Evolutionary conservation across 1,139 yeast genomes (phyloP), one percentile per base, ranked within the genome.

Genomic region (Blastobotrys indianensis): DNA sequence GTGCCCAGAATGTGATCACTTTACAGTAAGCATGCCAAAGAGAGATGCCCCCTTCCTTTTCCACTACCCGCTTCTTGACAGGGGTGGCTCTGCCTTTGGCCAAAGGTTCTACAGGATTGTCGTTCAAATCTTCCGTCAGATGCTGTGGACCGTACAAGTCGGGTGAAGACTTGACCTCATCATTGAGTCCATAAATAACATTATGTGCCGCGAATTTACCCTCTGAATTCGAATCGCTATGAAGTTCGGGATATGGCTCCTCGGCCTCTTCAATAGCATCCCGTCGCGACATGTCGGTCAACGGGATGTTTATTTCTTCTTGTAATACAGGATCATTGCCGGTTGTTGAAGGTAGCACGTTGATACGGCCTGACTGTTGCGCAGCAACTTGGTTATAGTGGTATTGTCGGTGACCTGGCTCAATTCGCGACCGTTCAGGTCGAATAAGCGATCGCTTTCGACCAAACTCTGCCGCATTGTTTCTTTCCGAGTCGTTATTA

Each of bases 1-100:
- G 95, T 2, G 95, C 94, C 94, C 96, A 90, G 64, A 87, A 87
- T 0, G 97, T 90, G 34, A 92, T 68, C 9, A 76, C 56, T 58
- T 79, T 78, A 63, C 97, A 88, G 66, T 87, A 92, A 1, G 80
- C 71, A 56, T 80, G 77, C 98, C 97, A 92, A 47, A 79, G 69
- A 37, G 86, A 79, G 39, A 79, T 66, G 50, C 61, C 53, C n/a
- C 49, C 46, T 28, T 54, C 55, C 20, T 52, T 28, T 16, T 30
- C 38, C n/a, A 50, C 40, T 35, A 42, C 4, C 2, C 43, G 20
- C 35, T 41, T 41, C 33, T 42, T 37, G 32, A 31, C 45, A 17
- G 35, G 28, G 12, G 46, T 36, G 39, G 50, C 40, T 7, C 46
- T 16, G 15, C 23, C 37, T 25, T 15, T 13, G 5, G 33, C 15